phyloP scores from a whole-genome alignment of 2,329 filamentous ascomycete genomes.

The Neofusicoccum sp. region DNA sequence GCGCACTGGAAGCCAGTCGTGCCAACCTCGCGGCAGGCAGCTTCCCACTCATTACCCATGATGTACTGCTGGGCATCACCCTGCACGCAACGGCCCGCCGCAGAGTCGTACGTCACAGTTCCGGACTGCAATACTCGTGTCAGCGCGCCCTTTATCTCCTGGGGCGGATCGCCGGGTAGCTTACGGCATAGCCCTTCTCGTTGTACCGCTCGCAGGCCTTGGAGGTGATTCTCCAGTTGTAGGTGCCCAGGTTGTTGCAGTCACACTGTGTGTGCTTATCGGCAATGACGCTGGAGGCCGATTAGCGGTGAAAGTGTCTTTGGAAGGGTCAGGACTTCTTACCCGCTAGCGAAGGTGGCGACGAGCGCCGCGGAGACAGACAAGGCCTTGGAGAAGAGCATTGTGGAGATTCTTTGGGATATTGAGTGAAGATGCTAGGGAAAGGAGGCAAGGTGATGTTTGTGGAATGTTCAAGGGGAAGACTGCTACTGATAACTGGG shows the following conservation, averaged over 20 bases:
- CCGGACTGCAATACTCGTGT: neutral
- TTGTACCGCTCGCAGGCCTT: slow-evolving; percentile 2
- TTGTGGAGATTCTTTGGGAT: neutral
- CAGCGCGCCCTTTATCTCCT: too few species aligned
- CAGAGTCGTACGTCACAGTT: neutral
- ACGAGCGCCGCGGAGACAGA: neutral
- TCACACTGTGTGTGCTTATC: neutral
- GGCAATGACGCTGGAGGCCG: neutral
- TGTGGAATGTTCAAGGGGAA: neutral
- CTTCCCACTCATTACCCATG: slow-evolving; percentile 5
- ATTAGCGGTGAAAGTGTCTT: neutral
- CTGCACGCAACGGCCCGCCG: neutral
- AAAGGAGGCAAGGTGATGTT: neutral
- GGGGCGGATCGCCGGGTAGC: neutral
- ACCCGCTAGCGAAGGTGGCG: neutral
- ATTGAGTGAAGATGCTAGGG: neutral
- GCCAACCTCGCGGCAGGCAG: neutral
- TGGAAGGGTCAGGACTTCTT: neutral
- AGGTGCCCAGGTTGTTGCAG: neutral
- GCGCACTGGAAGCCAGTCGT: neutral
- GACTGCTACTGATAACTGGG: neutral
- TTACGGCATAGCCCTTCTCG: neutral
- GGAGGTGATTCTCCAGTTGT: slow-evolving; percentile 1
- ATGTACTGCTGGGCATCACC: neutral
- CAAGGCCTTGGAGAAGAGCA: slow-evolving; percentile 4